Base-by-base conservation (phyloP, 1,284 basidiomycete genomes). In the Pisolithus thermaeus region DNA sequence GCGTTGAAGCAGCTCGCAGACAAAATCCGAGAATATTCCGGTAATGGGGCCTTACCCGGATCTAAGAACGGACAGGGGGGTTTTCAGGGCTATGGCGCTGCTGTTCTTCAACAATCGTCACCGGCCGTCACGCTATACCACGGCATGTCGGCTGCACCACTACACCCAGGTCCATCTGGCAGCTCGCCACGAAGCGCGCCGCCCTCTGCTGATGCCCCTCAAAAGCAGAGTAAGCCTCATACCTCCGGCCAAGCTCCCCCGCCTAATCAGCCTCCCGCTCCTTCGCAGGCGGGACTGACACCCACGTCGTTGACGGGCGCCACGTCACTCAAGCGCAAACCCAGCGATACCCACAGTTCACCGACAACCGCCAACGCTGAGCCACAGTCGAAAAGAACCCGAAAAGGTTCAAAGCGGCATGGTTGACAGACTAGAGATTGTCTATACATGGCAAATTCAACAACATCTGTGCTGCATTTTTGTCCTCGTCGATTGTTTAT, bases 261-360 rank as follows among this genome's bases (percentile, higher is more conserved):
- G 49, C 63, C 62, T 59, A 67, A 70, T 66, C 59, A 68, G 63
- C 66, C 70, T 49, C 62, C 71, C 47, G 68, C 66, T 49, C 62
- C 74, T 50, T 68, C 71, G 48, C 70, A 78, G 49, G 74, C 75
- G 60, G 60, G 62, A 56, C 61, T 76, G 50, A 67, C 61, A 2
- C 78, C 78, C 12, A 35, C 12, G 4, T 82, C 84, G 3, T 72
- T 78, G 7, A 62, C 83, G 67, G 52, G 75, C 38, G 69, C 72
- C 60, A 72, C 81, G 50, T 73, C 79, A 41, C 68, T 87, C 60
- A 89, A 89, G 70, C 77, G 86, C 55, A 88, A 87, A 52, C 72
- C 75, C 57, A 71, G 69, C 37, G 79, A 80, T 50, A 68, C 74
- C 36, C 70, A 75, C 27, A 36, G 28, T 25, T 78, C 81, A 27